These are phyloP conservation scores for Pilobolus umbonatus DNA, from an alignment of 192 early-diverging fungal genomes.

Conservation along the genomic window DNA sequence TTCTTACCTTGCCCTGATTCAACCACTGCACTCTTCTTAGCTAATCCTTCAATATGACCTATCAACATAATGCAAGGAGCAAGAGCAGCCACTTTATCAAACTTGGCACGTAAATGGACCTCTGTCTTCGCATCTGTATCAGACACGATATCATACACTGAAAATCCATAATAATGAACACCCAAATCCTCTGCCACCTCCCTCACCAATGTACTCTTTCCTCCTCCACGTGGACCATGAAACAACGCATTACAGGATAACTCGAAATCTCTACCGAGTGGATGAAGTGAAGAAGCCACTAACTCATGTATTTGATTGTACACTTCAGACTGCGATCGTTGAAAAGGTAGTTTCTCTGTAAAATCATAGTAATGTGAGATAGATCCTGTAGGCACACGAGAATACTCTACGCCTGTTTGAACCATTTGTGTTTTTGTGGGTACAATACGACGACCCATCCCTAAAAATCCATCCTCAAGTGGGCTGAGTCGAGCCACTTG, in stretches of 20 bases:
- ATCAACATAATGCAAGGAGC: slow-evolving; percentile 85
- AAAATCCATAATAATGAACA: slow-evolving; percentile 72
- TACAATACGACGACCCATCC: slow-evolving; percentile 39
- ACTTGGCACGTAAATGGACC: slow-evolving; percentile 64
- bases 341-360: slow-evolving; percentile 27
- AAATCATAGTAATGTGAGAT: slow-evolving; percentile 27
- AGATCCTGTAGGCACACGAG: slow-evolving; percentile 44
- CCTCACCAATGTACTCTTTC: slow-evolving; percentile 70
- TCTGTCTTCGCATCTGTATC: slow-evolving; percentile 83
- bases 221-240: slow-evolving; percentile 77
- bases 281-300: slow-evolving; percentile 67
- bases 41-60: slow-evolving; percentile 72
- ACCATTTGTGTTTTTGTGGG: slow-evolving; percentile 54
- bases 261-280: slow-evolving; percentile 59
- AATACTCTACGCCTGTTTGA: slow-evolving; percentile 60
- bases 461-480: slow-evolving; percentile 22
- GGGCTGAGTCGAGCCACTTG: slow-evolving; percentile 39
- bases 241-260: slow-evolving; percentile 70
- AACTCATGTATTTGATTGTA: slow-evolving; percentile 52
- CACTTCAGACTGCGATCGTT: slow-evolving; percentile 32
- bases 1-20: slow-evolving; percentile 53
- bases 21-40: slow-evolving; percentile 49
- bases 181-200: slow-evolving; percentile 68
- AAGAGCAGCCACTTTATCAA: slow-evolving; percentile 70
- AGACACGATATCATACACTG: slow-evolving; percentile 72